Conservation (phyloP, 768 basidiomycete species). For the Clitopilus passeckerianus region DNA sequence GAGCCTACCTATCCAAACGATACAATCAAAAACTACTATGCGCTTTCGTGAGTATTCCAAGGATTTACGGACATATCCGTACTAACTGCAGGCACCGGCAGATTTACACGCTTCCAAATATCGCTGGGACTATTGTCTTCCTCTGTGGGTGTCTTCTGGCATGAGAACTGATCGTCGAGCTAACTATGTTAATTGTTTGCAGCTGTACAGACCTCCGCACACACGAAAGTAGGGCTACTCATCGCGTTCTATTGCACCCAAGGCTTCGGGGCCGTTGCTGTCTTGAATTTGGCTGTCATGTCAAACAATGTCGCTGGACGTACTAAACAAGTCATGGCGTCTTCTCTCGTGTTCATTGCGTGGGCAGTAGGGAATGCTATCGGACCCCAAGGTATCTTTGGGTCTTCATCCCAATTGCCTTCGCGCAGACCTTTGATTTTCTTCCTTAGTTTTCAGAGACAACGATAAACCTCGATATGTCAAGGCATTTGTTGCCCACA, state of each 20-base stretch:
- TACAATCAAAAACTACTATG: slow-evolving; percentile 42
- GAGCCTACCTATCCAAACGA: slow-evolving; percentile 34
- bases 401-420: background rate
- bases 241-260: slow-evolving; percentile 47
- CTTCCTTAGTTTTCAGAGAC: slow-evolving; percentile 32
- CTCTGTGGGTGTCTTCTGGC: slow-evolving; percentile 19
- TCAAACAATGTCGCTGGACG: slow-evolving; percentile 42
- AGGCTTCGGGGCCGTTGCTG: slow-evolving; percentile 41
- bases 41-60: slow-evolving; percentile 27
- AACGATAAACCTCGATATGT: slow-evolving; percentile 42
- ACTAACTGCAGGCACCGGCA: slow-evolving; percentile 6
- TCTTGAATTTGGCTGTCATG: slow-evolving; percentile 42
- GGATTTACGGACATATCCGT: background rate
- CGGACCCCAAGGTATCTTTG: slow-evolving; percentile 34
- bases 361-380: slow-evolving; percentile 50
- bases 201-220: slow-evolving; percentile 32
- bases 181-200: background rate
- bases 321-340: slow-evolving; percentile 45
- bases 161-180: background rate
- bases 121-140: slow-evolving; percentile 47
- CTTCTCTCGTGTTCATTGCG: slow-evolving; percentile 43
- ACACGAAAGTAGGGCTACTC: slow-evolving; percentile 41
- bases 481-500: slow-evolving; percentile 40
- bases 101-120: slow-evolving; percentile 42
- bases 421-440: background rate